phyloP scores from a whole-genome alignment of 148 eudicot species.

The Rhododendron kiyosumense region DNA sequence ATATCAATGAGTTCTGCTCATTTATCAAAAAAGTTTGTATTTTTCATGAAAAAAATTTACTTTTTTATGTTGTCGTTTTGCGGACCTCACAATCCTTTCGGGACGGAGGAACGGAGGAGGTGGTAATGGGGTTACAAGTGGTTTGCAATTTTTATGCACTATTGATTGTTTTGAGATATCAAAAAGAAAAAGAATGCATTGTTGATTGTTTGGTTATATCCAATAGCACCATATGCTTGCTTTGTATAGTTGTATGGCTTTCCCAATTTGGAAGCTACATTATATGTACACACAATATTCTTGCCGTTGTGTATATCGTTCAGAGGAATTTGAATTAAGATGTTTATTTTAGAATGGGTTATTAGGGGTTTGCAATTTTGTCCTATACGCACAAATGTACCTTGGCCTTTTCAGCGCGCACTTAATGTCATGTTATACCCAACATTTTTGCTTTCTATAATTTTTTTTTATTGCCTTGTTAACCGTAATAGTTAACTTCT shows the following conservation, averaged over 20 bases:
- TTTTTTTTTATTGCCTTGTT: neutral
- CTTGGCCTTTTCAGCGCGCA: neutral
- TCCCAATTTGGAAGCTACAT: neutral
- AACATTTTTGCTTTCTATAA: neutral
- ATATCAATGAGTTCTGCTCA: neutral
- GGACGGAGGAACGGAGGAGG: neutral
- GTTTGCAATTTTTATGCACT: neutral
- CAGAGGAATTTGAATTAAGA: neutral
- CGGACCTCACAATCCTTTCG: too few relatives aligned
- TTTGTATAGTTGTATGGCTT: neutral
- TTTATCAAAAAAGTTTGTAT: neutral
- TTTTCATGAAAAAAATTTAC: too few relatives aligned
- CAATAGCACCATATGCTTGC: neutral
- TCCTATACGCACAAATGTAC: neutral
- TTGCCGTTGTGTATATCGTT: neutral
- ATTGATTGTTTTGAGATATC: neutral
- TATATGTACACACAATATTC: neutral
- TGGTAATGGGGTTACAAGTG: neutral
- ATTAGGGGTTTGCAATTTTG: neutral
- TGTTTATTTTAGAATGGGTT: neutral
- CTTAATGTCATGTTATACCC: neutral
- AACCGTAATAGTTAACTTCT: neutral
- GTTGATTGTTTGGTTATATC: neutral
- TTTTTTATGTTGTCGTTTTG: neutral
- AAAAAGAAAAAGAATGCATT: neutral